Evolutionary conservation across 2,329 filamentous ascomycete species (phyloP), one percentile per base, ranked within the genome.

Genomic region (Cercospora beticola): DNA sequence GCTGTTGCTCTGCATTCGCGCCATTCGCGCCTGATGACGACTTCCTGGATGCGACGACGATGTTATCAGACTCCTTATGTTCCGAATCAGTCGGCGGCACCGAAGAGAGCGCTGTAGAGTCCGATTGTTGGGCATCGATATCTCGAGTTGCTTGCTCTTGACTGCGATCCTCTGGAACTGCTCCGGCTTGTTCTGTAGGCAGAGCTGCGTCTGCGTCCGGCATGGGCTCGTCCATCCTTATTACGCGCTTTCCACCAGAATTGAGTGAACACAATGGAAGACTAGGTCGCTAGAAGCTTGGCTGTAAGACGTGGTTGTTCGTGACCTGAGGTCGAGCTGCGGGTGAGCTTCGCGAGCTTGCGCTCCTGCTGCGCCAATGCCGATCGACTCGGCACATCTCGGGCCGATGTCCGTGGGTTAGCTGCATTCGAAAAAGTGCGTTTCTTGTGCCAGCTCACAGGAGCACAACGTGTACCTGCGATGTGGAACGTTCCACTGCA

Each of bases 1-100:
- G 12, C 18, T 21, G 30, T 33, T 18, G 30, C 56, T 33, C 54
- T 36, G 46, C 18, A n/a, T n/a, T 40, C 26, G 49, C 31, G 23
- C 31, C 28, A 8, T 57, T 28, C 8, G 31, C 30, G 12, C 21
- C 23, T 5, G 23, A n/a, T 21, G 21, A 21, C 26, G 49, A 10
- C 33, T 43, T 43, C 23, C 16, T 36, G 28, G 62, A 59, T 21
- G 31, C 21, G 12, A 43, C 62, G 23, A 65, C 54, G 23, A 59
- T 63, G 18, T 16, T 31, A 54, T 60, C 59, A 57, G 60, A 61
- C 59, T 66, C 60, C 67, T 69, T 69, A 69, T 33, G 60, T 57
- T 69, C 67, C 28, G 67, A 69, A 66, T 69, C 67, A 54, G 65
- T 68, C 46, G 64, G 57, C 31, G 70, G 70, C 67, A 21, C 68